Conservation (phyloP, 345 rosid genomes). For the Nephelium lappaceum region DNA sequence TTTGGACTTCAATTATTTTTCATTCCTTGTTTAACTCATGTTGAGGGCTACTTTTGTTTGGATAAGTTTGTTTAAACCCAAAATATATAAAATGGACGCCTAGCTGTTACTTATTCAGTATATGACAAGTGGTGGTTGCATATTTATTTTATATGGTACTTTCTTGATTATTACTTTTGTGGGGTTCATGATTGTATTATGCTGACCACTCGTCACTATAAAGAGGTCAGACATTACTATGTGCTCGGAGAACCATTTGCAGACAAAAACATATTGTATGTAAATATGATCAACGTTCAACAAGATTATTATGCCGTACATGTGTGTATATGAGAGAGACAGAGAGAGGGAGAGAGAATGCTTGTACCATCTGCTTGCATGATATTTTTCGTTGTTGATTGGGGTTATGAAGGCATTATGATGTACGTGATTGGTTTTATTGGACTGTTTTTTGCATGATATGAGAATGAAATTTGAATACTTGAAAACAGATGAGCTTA, state of each 20-base stretch:
- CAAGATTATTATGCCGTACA: neutral
- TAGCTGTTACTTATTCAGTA: neutral
- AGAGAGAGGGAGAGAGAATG: neutral
- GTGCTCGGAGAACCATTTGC: neutral
- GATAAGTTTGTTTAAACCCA: neutral
- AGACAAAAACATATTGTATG: neutral
- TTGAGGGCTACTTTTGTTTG: neutral
- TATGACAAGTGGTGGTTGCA: neutral
- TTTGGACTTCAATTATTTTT: neutral
- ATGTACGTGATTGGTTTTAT: neutral
- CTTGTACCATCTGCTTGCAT: neutral
- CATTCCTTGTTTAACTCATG: neutral
- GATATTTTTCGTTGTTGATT: neutral
- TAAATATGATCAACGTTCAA: neutral
- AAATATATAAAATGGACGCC: neutral
- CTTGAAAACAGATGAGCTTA: neutral
- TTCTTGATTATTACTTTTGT: neutral
- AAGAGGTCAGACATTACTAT: neutral
- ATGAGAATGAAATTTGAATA: constrained; percentile 3
- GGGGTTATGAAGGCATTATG: neutral
- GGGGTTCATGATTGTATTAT: neutral
- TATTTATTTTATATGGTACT: neutral
- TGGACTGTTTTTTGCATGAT: neutral
- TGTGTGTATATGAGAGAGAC: neutral
- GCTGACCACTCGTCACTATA: neutral